Evolutionary conservation across 495 filamentous ascomycete genomes (phyloP), one percentile per base, ranked within the genome.

Genomic region (Penicillium cosmopolitanum): DNA sequence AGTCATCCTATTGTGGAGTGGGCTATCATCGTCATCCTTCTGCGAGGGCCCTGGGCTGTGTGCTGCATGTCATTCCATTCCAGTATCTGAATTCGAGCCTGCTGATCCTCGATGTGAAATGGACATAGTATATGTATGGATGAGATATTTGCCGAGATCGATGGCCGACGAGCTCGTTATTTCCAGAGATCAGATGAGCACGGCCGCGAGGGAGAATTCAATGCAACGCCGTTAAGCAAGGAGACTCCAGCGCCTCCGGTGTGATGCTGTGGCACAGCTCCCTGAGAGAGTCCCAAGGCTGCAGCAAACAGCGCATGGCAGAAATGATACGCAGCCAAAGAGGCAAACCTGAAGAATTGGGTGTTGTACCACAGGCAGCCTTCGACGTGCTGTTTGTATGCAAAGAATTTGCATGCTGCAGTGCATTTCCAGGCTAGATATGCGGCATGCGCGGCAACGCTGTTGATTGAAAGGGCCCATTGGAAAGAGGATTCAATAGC

Each of bases 241-340:
- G 51, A 48, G 57, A 50, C 43, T 28, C 40, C 6, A 23, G 16
- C 11, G 35, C 11, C 40, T 38, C 42, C 15, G 42, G 6, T n/a
- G 42, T 19, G 15, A n/a, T 19, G 56, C n/a, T 28, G 50, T 47
- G 36, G 11, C 16, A 44, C 42, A 44, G 46, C 19, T 25, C 8
- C 46, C 21, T 48, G 6, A 18, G 21, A n/a, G 42, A 16, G 16
- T 3, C 10, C 10, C 46, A 12, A 11, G 46, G 18, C 21, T 48
- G 55, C 47, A 51, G 61, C 40, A 62, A 23, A 55, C 31, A 12
- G 31, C 33, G 50, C 54, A 55, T 56, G 40, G 44, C 34, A 46
- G 44, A 16, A 48, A 11, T 36, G 57, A 42, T 34, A 35, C 18
- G 15, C 19, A 19, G 8, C 43, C 18, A 19, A 48, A n/a, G 44